A percentile compares a stretch with the other conserved stretches of the same genome.
These are phyloP conservation scores for Chaetoceros muelleri DNA, from an alignment of 108 stramenopile genomes.

Conservation along the genomic window DNA sequence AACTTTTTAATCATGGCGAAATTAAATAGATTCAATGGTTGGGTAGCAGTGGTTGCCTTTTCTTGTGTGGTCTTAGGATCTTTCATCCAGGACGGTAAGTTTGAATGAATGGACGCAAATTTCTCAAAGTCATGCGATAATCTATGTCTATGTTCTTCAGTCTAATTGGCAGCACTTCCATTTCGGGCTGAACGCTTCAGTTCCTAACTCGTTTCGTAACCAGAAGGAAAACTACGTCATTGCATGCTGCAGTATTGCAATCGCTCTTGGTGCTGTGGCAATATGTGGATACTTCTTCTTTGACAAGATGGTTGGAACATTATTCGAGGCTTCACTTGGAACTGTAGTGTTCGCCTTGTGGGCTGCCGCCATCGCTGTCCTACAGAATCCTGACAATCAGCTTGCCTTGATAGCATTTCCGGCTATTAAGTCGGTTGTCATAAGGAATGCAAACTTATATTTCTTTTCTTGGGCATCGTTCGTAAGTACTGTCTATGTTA, in stretches of 20 bases:
- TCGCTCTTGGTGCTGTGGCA: background rate
- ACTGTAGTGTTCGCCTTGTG: constrained; percentile 21
- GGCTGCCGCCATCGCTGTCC: constrained; percentile 18
- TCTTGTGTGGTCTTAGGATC: constrained; percentile 17
- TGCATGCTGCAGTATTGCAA: constrained; percentile 11
- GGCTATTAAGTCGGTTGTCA: too few relatives aligned
- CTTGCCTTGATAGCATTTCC: constrained; percentile 19
- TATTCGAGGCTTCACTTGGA: background rate
- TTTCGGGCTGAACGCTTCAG: constrained; percentile 4
- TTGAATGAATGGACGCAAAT: background rate
- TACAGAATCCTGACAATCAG: constrained; percentile 23
- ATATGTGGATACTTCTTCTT: background rate
- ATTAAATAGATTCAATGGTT: constrained; percentile 26
- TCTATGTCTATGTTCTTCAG: constrained; percentile 8
- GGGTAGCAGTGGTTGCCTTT: constrained; percentile 20
- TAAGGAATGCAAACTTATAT: constrained; percentile 37
- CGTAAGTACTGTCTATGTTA: constrained; percentile 10
- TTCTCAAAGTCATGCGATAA: constrained; percentile 15
- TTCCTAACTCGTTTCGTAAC: constrained; percentile 10
- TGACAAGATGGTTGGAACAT: background rate
- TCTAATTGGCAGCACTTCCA: constrained; percentile 5
- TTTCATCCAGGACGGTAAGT: background rate
- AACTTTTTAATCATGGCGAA: too few relatives aligned
- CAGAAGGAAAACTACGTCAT: too few relatives aligned
- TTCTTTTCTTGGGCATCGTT: constrained; percentile 29